Base-by-base conservation (phyloP, 2,329 filamentous ascomycete genomes). In the Alternaria incomplexa region DNA sequence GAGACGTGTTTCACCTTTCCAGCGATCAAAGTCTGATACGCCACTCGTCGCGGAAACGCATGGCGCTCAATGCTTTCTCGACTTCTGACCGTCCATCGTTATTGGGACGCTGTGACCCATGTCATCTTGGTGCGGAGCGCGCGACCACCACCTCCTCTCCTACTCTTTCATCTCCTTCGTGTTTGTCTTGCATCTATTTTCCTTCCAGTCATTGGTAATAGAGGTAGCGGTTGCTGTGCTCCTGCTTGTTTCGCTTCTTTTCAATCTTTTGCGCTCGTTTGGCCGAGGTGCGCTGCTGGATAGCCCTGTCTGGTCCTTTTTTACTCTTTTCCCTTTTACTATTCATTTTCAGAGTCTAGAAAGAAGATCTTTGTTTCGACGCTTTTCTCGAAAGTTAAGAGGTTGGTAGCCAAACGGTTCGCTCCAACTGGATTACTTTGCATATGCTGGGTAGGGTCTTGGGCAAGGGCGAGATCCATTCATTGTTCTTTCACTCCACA, bases 11-110 rank as follows among this genome's bases (percentile, higher is more conserved):
- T 76, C 74, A 76, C 32, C 30, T 60, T 47, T 15, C 40, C 66
- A 57, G 55, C 61, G 58, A 64, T 65, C 63, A 30, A 45, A 58
- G 28, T 57, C 70, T 78, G 75, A 77, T 67, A 78, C 76, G 66
- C 66, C 56, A 56, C 65, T 56, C 63, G 76, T 77, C 67, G 67
- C 75, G 72, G 68, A 73, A 66, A 64, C 63, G 68, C 72, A 72
- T 73, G 69, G 73, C 71, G 68, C 63, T 74, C 74, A 78, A 79
- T 78, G 77, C 77, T 68, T 55, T 68, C 67, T 70, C 69, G 67
- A 68, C 67, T 12, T 63, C 61, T 69, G 60, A 68, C 66, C 62
- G 66, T 67, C 71, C 70, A 5, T 72, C 71, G 61, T 63, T 65
- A 65, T 67, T 67, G 15, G 22, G 13, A 58, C 40, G 20, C 28